phyloP scores from a whole-genome alignment of 2,329 filamentous ascomycete species.

The Ceratocystis harringtonii region DNA sequence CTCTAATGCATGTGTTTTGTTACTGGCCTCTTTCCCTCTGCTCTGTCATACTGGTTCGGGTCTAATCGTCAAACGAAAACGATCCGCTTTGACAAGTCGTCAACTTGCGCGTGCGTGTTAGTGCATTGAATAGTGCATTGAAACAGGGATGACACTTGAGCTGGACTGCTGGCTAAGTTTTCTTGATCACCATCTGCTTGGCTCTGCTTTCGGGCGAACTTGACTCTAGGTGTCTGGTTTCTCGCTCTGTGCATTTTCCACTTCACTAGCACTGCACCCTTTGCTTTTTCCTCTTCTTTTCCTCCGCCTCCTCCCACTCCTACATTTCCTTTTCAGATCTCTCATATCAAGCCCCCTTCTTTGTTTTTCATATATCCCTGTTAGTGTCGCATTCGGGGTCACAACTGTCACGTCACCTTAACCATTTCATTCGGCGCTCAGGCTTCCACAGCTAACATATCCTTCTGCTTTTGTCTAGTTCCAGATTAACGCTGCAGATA shows the following conservation, averaged over 20 bases:
- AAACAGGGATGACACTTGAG: neutral
- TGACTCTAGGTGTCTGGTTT: neutral
- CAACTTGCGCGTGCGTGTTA: neutral
- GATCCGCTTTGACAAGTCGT: neutral
- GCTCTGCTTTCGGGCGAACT: neutral
- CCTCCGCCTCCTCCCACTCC: neutral
- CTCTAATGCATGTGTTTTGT: neutral
- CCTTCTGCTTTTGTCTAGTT: neutral
- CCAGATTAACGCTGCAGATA: neutral
- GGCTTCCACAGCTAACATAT: neutral
- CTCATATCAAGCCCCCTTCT: neutral
- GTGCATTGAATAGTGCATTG: slow-evolving; percentile 1
- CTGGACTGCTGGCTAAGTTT: neutral
- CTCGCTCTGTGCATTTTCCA: neutral
- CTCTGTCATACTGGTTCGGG: neutral
- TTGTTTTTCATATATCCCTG: neutral
- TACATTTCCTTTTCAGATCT: neutral
- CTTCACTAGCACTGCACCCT: neutral
- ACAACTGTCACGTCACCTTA: slow-evolving; percentile 5
- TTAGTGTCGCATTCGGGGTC: neutral
- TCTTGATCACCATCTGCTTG: neutral
- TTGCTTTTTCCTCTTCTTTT: neutral
- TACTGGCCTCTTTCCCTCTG: neutral
- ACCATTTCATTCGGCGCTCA: neutral
- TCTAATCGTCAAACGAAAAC: neutral